Percentiles rank a stretch among this genome's conserved stretches.
These are phyloP conservation scores for Saccharum hybrid DNA, from an alignment of 202 grass and related monocot species.

Conservation along the genomic window DNA sequence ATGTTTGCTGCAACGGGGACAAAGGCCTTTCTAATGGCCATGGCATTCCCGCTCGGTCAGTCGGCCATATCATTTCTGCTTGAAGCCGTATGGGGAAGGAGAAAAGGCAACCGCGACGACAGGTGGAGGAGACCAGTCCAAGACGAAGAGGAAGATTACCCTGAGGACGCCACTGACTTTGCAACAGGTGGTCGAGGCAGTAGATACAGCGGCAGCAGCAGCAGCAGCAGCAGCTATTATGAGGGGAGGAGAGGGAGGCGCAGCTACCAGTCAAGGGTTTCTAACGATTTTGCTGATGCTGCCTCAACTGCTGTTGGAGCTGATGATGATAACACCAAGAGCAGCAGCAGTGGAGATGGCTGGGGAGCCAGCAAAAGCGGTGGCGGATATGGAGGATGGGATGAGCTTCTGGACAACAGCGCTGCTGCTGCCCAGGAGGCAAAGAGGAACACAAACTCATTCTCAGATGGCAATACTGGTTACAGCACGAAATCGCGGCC, in stretches of 20 bases:
- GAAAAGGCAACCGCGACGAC: background rate
- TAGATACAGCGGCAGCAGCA: background rate
- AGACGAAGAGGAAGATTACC: slow-evolving; percentile 18
- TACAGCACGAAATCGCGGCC: background rate
- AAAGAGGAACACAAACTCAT: background rate
- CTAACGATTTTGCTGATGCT: slow-evolving; percentile 18
- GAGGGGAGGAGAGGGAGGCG: background rate
- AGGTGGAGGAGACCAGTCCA: background rate
- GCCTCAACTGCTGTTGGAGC: background rate
- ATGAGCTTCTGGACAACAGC: slow-evolving; percentile 23
- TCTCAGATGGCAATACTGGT: background rate
- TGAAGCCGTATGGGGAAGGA: slow-evolving; percentile 25
- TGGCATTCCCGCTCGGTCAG: slow-evolving; percentile 80
- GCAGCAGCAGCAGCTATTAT: background rate
- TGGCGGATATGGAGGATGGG: slow-evolving; percentile 52
- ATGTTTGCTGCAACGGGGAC: slow-evolving; percentile 67
- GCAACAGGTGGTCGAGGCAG: background rate
- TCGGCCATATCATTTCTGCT: slow-evolving; percentile 60
- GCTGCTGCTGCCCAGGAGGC: background rate
- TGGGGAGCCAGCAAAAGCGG: background rate
- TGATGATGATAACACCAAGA: background rate
- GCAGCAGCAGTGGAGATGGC: background rate
- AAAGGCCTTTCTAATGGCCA: slow-evolving; percentile 81
- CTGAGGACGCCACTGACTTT: slow-evolving; percentile 14
- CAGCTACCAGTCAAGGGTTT: slow-evolving; percentile 41